A percentile compares a stretch with the other conserved stretches of the same genome.
phyloP scores from a whole-genome alignment of 1,284 basidiomycete genomes.

The Microbotryum intermedium region DNA sequence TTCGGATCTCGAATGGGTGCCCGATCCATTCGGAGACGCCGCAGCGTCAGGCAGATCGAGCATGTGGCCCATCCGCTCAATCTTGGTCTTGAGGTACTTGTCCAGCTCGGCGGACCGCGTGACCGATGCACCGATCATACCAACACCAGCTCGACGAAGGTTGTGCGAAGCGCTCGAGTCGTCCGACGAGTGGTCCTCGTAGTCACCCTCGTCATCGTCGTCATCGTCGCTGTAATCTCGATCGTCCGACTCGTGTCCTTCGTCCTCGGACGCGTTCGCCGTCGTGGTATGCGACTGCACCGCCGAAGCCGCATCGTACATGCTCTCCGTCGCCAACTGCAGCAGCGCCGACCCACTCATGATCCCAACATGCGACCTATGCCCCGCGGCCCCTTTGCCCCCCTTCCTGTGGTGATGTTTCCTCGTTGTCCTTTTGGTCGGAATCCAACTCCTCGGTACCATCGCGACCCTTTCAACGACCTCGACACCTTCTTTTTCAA shows the following conservation, averaged over 20 bases:
- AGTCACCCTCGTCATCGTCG: slow-evolving; percentile 36
- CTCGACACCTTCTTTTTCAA: slow-evolving; percentile 71
- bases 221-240: slow-evolving; percentile 33
- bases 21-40: neutral
- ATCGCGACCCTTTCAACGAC: slow-evolving; percentile 83
- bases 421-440: slow-evolving; percentile 25
- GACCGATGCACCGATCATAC: slow-evolving; percentile 71
- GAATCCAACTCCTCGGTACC: slow-evolving; percentile 83
- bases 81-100: slow-evolving; percentile 91
- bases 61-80: slow-evolving; percentile 93
- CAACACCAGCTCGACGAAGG: slow-evolving; percentile 57
- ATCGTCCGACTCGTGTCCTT: slow-evolving; percentile 38
- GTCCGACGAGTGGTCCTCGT: slow-evolving; percentile 37
- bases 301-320: neutral
- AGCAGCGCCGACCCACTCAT: slow-evolving; percentile 1
- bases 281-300: slow-evolving; percentile 27
- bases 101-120: slow-evolving; percentile 82
- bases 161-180: slow-evolving; percentile 38
- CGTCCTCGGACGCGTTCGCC: slow-evolving; percentile 30
- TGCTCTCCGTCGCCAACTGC: neutral
- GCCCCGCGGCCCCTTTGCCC: neutral
- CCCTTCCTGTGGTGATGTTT: slow-evolving; percentile 31
- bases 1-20: neutral
- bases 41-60: slow-evolving; percentile 46
- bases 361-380: too few relatives aligned